A percentile compares a stretch with the other conserved stretches of the same genome.
Evolutionary conservation across 805 yeast species (phyloP).

Genomic region (Candida ipomoeae): DNA sequence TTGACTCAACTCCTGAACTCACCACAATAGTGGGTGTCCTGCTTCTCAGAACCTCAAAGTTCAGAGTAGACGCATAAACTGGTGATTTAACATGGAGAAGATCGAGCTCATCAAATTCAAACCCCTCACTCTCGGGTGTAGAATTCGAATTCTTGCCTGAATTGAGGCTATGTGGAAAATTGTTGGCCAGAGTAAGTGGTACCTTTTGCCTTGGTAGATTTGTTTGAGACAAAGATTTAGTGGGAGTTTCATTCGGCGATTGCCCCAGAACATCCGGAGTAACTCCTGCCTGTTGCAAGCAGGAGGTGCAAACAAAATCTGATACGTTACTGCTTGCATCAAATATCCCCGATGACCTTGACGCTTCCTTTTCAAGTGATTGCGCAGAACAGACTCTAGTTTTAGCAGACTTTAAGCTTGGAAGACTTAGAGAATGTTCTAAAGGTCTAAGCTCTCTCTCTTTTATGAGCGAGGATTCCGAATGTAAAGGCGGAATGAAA

Average conservation of each 20-base stretch:
- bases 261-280: not conserved
- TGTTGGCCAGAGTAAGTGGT: not conserved
- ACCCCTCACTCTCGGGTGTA: not conserved
- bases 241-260: not conserved
- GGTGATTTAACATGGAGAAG: not conserved
- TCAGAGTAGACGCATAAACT: not conserved
- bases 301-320: not conserved
- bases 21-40: slow-evolving; percentile 1
- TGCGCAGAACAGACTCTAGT: not conserved
- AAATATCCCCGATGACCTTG: not conserved
- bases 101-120: not conserved
- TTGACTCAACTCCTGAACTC: not conserved
- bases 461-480: not conserved
- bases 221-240: not conserved
- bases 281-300: not conserved
- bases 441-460: slow-evolving; percentile 3
- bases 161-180: not conserved
- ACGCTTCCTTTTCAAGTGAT: not conserved
- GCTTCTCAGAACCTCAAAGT: not conserved
- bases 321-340: not conserved
- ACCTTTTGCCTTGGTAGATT: not conserved
- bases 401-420: slow-evolving; percentile 15
- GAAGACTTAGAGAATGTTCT: slow-evolving; percentile 23
- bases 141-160: not conserved
- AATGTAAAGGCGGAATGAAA: slow-evolving; percentile 5